Base-by-base conservation (phyloP, 108 stramenopile species). In the Halocafeteria seosinensis region DNA sequence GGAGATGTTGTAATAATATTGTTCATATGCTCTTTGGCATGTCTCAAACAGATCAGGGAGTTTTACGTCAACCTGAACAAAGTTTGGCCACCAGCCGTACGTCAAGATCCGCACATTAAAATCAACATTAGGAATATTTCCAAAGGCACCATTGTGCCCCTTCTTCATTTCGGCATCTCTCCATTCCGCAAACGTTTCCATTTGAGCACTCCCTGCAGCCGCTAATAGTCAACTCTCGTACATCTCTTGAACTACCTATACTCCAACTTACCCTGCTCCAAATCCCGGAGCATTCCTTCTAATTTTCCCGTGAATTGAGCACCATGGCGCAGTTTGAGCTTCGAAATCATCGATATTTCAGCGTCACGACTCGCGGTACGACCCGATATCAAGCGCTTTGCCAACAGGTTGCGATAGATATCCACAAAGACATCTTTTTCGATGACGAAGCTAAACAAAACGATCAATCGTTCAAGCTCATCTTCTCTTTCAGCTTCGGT, bases 391-490 rank as follows among this genome's bases (percentile, higher is more conserved):
- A 99, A 79, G n/a, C 98, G 90, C 76, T 92, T 94, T 27, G 98
- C 88, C 61, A 99, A 82, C 73, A 94, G 94, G 67, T 94, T 90
- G 25, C 94, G 81, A 71, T 95, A 95, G 58, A 95, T 93, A 65
- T 99, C 98, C 21, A 88, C 93, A 80, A 96, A 99, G 63, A 92
- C 73, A 71, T 99, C 98, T 84, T 99, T 99, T 69, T 99, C 98
- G 0, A 88, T 87, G 34, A 99, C 73, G 73, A 93, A 99, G 5
- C 87, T 84, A 67, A 99, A 99, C 12, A 99, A 77, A 75, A 90
- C 86, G 26, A 99, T 92, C 66, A 92, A 85, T 23, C 85, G 83
- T 47, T 91, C 89, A 58, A 99, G 66, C 67, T 70, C 84, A 55
- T 84, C 78, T 71, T 99, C 98, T 23, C 94, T 88, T 68, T 94